Conservation (phyloP, 2,329 filamentous ascomycete species). For the Nemania bipapillata region DNA sequence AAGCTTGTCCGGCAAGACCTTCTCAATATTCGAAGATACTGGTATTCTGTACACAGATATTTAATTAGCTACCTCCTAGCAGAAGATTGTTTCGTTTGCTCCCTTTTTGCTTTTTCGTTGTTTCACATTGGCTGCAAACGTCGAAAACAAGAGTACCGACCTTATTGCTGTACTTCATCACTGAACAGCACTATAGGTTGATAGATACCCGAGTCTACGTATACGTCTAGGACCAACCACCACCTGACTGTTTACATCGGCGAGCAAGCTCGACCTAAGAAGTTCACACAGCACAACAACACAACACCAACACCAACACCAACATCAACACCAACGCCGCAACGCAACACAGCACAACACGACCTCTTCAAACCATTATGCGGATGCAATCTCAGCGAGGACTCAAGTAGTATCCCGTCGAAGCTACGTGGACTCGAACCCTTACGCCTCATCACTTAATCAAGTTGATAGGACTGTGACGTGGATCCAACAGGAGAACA, state of each 20-base stretch:
- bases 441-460: constrained; percentile 9
- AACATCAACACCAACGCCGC: no score
- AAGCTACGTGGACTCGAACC: constrained; percentile 14
- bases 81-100: not conserved
- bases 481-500: constrained; percentile 25
- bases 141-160: not conserved
- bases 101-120: not conserved
- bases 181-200: not conserved
- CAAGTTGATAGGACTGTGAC: constrained; percentile 20
- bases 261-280: not conserved
- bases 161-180: not conserved
- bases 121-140: not conserved
- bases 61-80: not conserved
- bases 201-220: no score
- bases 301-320: no score
- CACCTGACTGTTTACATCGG: not conserved
- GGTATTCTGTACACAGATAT: not conserved
- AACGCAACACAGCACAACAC: no score
- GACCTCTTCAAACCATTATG: not conserved
- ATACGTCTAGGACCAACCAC: not conserved
- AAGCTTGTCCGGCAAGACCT: no score
- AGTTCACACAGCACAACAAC: no score
- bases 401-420: not conserved
- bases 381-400: not conserved
- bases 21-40: not conserved